These are phyloP conservation scores for Acorus gramineus DNA, from an alignment of 106 monocot genomes.

Conservation along the genomic window DNA sequence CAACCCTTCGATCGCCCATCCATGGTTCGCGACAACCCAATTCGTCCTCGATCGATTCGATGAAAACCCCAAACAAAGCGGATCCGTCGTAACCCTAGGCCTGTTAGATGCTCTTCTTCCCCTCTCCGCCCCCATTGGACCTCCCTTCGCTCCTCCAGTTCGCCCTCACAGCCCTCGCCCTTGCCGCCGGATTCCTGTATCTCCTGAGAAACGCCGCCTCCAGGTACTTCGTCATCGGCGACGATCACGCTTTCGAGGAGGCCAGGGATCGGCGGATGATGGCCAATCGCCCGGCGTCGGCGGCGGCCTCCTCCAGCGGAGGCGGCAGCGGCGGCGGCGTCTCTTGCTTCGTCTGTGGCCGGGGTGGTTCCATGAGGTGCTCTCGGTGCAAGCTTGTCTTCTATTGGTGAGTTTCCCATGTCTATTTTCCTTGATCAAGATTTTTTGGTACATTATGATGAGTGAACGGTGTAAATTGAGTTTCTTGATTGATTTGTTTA, in stretches of 20 bases:
- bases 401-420: slow-evolving; percentile 40
- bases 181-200: slow-evolving; percentile 19
- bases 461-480: too few relatives aligned
- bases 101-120: slow-evolving; percentile 34
- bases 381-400: slow-evolving; percentile 40
- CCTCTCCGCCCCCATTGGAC: slow-evolving; percentile 21
- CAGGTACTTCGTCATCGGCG: slow-evolving; percentile 29
- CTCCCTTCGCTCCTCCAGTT: slow-evolving; percentile 24
- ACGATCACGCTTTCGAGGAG: neutral
- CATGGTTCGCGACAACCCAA: too few relatives aligned
- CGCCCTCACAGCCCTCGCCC: slow-evolving; percentile 27
- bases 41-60: slow-evolving; percentile 28
- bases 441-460: neutral
- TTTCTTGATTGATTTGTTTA: too few relatives aligned
- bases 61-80: slow-evolving; percentile 13
- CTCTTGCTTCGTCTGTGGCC: slow-evolving; percentile 31
- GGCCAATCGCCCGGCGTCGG: slow-evolving; percentile 1
- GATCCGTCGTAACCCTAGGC: slow-evolving; percentile 7
- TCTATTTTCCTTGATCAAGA: neutral
- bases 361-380: slow-evolving; percentile 29
- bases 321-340: neutral
- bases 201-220: slow-evolving; percentile 23
- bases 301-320: slow-evolving; percentile 12
- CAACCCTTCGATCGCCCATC: too few relatives aligned
- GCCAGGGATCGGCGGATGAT: neutral